Evolutionary conservation across 768 basidiomycete species (phyloP).

Genomic region (Collybia nuda): DNA sequence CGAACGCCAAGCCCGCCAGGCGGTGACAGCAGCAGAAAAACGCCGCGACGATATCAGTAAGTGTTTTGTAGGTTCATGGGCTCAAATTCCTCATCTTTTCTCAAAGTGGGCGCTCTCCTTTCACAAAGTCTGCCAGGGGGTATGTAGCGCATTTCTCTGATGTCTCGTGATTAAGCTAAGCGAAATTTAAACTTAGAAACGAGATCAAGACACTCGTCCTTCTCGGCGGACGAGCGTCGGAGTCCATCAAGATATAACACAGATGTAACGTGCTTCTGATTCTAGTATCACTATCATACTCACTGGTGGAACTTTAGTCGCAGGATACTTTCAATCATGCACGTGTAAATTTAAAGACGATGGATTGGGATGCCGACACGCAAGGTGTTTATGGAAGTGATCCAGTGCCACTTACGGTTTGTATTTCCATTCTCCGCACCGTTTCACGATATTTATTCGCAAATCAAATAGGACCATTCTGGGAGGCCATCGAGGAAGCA

Average conservation of each 20-base stretch:
- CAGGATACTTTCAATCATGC: conserved; percentile 41
- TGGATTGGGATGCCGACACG: conserved; percentile 46
- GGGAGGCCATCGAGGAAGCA: conserved; percentile 49
- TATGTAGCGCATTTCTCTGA: too few species aligned
- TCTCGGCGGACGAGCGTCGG: conserved; percentile 47
- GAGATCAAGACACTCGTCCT: conserved; percentile 52
- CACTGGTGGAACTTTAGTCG: conserved; percentile 8
- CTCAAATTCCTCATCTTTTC: conserved; percentile 15
- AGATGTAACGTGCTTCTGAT: conserved; percentile 27
- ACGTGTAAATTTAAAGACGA: conserved; percentile 38
- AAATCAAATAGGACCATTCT: conserved; percentile 33
- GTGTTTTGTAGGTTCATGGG: conserved; percentile 12
- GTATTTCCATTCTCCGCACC: conserved; percentile 6
- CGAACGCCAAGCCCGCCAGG: conserved; percentile 65
- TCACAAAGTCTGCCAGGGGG: conserved; percentile 40
- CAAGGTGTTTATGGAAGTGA: conserved; percentile 44
- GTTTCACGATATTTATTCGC: background rate
- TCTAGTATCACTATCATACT: background rate
- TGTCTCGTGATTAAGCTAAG: too few species aligned
- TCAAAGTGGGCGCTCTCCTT: conserved; percentile 45
- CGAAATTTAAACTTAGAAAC: conserved; percentile 26
- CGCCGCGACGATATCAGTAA: conserved; percentile 66
- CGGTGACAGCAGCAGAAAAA: conserved; percentile 63
- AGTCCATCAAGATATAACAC: conserved; percentile 45
- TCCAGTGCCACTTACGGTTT: conserved; percentile 40